These are phyloP conservation scores for Hydrangea macrophylla DNA, from an alignment of 148 eudicot genomes.

Conservation along the genomic window DNA sequence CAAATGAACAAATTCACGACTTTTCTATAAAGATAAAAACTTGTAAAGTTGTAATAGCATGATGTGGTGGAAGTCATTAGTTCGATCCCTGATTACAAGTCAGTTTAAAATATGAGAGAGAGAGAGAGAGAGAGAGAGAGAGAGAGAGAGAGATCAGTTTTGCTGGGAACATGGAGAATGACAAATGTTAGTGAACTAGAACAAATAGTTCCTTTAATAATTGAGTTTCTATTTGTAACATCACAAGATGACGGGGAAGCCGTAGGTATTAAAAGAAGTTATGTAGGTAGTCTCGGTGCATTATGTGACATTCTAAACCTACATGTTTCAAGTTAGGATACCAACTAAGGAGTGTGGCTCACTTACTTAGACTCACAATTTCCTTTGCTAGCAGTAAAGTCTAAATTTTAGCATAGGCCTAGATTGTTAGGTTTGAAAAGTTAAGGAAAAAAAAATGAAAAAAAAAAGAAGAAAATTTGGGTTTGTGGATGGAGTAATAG, in stretches of 20 bases:
- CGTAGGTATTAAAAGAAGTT: background rate
- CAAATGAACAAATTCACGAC: background rate
- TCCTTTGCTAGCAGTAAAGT: background rate
- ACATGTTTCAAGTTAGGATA: background rate
- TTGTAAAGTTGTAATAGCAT: no score
- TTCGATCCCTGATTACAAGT: no score
- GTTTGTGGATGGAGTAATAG: background rate
- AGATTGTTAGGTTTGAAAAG: background rate
- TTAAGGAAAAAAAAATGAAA: no score
- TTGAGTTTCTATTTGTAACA: background rate
- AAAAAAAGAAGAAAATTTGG: no score
- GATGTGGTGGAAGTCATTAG: no score
- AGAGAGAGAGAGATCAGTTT: no score
- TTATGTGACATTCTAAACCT: background rate
- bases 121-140: no score
- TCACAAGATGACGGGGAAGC: background rate
- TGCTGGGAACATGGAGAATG: no score
- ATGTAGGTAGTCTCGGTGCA: background rate
- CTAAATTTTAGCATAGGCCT: no score
- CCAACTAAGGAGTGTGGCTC: background rate
- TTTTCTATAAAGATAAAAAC: no score
- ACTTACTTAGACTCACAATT: background rate
- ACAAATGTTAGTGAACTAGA: background rate
- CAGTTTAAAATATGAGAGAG: no score
- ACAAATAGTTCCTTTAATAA: background rate